phyloP scores from a whole-genome alignment of 345 rosid species.

The Eutrema japonicum region DNA sequence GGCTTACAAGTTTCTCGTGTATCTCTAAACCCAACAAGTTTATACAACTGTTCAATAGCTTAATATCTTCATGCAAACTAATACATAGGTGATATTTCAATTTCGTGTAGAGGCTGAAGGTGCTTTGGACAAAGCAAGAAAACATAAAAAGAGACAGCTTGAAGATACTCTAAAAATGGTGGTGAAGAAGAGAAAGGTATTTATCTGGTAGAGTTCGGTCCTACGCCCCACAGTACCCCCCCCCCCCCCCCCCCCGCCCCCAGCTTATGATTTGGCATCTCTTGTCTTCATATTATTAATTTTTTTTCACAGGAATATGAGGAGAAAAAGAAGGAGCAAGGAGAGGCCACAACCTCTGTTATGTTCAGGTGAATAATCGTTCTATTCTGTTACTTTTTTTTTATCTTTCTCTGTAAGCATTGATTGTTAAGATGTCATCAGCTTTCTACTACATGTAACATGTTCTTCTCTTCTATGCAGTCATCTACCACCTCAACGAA shows the following conservation, averaged over 20 bases:
- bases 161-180: constrained; percentile 96
- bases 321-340: constrained; percentile 94
- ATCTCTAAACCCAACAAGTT: background rate
- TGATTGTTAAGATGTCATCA: constrained; percentile 22
- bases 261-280: constrained; percentile 19
- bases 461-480: constrained; percentile 52
- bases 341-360: constrained; percentile 88
- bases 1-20: background rate
- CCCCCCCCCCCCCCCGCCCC: constrained; percentile 22
- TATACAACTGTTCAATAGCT: background rate
- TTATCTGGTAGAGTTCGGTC: background rate
- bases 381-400: constrained; percentile 9
- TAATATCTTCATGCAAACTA: constrained; percentile 21
- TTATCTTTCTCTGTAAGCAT: background rate
- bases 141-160: constrained; percentile 97
- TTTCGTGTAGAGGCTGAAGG: constrained; percentile 94
- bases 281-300: constrained; percentile 17
- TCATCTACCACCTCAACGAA: constrained; percentile 83
- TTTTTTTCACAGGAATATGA: constrained; percentile 67
- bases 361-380: constrained; percentile 76
- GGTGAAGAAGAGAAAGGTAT: constrained; percentile 88
- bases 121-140: constrained; percentile 98
- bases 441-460: background rate
- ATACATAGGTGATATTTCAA: constrained; percentile 15
- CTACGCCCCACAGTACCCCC: background rate